Evolutionary conservation across 306 rosid genomes (phyloP).

Genomic region (Oemleria cerasiformis): DNA sequence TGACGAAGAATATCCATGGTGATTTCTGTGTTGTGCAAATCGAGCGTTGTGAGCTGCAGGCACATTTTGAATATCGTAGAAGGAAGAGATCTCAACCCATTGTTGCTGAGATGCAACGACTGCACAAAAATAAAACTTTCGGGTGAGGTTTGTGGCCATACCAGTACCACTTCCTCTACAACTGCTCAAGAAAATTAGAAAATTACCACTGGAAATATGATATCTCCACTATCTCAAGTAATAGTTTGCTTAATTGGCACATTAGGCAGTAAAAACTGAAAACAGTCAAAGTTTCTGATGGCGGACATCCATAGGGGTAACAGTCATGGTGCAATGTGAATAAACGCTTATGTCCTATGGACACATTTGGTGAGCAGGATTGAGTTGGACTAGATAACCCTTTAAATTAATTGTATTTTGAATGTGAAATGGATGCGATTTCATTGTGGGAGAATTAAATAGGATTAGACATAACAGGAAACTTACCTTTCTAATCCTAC

Average conservation of each 20-base stretch:
- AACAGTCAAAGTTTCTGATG: neutral
- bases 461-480: too few species aligned
- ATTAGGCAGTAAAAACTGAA: neutral
- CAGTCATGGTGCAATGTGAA: neutral
- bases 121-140: slow-evolving; percentile 26
- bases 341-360: neutral
- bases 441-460: too few species aligned
- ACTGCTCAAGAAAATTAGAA: neutral
- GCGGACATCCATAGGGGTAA: neutral
- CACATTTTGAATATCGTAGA: slow-evolving; percentile 66
- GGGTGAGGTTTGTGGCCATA: neutral
- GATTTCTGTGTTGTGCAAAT: slow-evolving; percentile 85
- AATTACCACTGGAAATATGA: neutral
- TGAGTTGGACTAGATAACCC: too few species aligned
- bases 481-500: too few species aligned
- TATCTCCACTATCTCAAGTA: neutral
- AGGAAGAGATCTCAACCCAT: slow-evolving; percentile 77
- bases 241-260: neutral
- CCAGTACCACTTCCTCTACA: neutral
- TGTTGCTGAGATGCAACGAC: slow-evolving; percentile 75
- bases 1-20: slow-evolving; percentile 81
- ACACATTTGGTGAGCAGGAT: too few species aligned
- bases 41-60: slow-evolving; percentile 69
- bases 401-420: too few species aligned
- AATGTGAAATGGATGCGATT: too few species aligned